These are phyloP conservation scores for Chytriomyces hyalinus DNA, from an alignment of 192 early-diverging fungal genomes.

Conservation along the genomic window DNA sequence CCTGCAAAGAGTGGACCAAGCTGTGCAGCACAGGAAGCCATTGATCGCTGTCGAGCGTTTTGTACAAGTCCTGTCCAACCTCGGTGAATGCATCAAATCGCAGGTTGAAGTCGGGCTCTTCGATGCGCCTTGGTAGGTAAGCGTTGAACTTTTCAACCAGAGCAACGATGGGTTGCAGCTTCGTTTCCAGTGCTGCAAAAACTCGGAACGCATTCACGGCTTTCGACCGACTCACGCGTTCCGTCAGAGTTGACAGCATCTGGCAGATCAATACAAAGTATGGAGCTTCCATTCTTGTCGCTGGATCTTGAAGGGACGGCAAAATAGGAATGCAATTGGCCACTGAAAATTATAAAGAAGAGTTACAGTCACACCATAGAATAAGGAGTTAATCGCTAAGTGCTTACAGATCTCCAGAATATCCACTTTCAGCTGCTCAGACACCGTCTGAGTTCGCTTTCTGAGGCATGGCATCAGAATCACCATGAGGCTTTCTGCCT, in stretches of 20 bases:
- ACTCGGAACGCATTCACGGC: constrained; percentile 65
- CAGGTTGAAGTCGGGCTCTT: constrained; percentile 86
- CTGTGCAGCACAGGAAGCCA: constrained; percentile 94
- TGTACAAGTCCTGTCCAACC: constrained; percentile 75
- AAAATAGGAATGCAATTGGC: constrained; percentile 75
- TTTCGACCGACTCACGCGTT: constrained; percentile 66
- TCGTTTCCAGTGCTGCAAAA: constrained; percentile 68
- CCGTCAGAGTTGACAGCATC: constrained; percentile 72
- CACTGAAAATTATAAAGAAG: neutral
- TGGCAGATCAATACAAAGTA: constrained; percentile 73
- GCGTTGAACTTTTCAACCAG: constrained; percentile 81
- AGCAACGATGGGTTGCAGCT: constrained; percentile 56
- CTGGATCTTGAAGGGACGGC: constrained; percentile 44
- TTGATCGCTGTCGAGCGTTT: constrained; percentile 65
- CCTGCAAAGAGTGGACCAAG: constrained; percentile 80
- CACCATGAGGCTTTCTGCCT: constrained; percentile 73
- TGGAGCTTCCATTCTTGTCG: constrained; percentile 30
- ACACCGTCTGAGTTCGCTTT: constrained; percentile 68
- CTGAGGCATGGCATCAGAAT: constrained; percentile 85
- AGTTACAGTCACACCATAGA: too few relatives aligned
- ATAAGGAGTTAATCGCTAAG: neutral
- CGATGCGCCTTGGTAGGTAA: constrained; percentile 72
- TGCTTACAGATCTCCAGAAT: constrained; percentile 80
- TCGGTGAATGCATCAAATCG: constrained; percentile 74
- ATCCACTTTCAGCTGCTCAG: constrained; percentile 82